Evolutionary conservation across 495 filamentous ascomycete genomes (phyloP).

Genomic region (Hypoxylon fuscum): DNA sequence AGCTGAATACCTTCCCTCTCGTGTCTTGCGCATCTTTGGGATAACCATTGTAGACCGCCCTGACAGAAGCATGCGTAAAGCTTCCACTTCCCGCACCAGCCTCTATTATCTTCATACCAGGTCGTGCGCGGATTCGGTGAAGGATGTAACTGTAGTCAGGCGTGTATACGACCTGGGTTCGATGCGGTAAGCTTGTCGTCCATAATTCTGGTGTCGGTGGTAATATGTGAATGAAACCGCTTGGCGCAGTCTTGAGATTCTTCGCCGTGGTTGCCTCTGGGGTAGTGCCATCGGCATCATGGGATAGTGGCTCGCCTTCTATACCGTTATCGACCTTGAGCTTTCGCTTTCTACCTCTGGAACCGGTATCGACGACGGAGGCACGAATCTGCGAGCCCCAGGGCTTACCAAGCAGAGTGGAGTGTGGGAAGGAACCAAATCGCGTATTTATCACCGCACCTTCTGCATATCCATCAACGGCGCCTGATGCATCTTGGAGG

Average conservation of each 20-base stretch:
- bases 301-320: constrained; percentile 41
- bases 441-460: constrained; percentile 90
- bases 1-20: constrained; percentile 87
- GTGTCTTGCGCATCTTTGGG: constrained; percentile 52
- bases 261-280: constrained; percentile 36
- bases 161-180: constrained; percentile 97
- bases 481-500: constrained; percentile 66
- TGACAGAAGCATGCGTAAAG: constrained; percentile 89
- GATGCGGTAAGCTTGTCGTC: constrained; percentile 88
- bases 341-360: constrained; percentile 69
- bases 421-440: constrained; percentile 95
- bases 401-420: constrained; percentile 78
- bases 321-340: constrained; percentile 56
- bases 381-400: constrained; percentile 94
- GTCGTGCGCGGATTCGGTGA: constrained; percentile 81
- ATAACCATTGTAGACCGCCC: constrained; percentile 89
- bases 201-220: constrained; percentile 93
- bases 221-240: constrained; percentile 89
- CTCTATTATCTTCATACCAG: constrained; percentile 85
- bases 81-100: constrained; percentile 94
- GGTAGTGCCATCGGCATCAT: constrained; percentile 33
- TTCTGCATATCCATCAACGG: constrained; percentile 76
- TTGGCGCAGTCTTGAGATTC: constrained; percentile 66
- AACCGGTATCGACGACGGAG: constrained; percentile 89
- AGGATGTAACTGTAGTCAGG: constrained; percentile 97